These are phyloP conservation scores for Rosa persica DNA, from an alignment of 306 rosid species.

Conservation along the genomic window DNA sequence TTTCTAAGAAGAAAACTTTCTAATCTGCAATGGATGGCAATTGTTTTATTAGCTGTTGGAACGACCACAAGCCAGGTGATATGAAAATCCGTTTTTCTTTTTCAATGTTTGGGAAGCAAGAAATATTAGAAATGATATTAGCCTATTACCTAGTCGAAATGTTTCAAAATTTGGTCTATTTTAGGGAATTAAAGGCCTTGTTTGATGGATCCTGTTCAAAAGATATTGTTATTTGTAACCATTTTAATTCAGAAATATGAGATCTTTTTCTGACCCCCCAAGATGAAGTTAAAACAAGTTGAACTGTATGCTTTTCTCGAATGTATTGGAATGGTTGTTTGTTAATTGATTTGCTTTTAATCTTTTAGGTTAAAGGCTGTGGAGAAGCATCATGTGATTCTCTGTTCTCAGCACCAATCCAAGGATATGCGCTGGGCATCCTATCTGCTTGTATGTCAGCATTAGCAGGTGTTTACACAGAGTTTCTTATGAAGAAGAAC, in stretches of 20 bases:
- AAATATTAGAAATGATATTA: background rate
- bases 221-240: background rate
- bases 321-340: background rate
- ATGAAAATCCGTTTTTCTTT: background rate
- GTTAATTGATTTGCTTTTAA: conserved; percentile 17
- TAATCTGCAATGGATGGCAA: conserved; percentile 86
- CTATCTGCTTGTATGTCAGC: conserved; percentile 97
- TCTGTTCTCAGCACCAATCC: conserved; percentile 83
- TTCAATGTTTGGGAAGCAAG: background rate
- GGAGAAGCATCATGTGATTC: conserved; percentile 87
- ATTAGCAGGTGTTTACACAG: conserved; percentile 91
- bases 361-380: conserved; percentile 76
- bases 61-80: conserved; percentile 96
- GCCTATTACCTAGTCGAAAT: background rate
- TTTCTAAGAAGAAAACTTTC: conserved; percentile 82
- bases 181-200: background rate
- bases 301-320: background rate
- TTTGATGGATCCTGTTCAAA: conserved; percentile 2
- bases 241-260: background rate
- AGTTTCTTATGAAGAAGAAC: conserved; percentile 95
- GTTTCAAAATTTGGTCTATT: background rate
- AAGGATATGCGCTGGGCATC: conserved; percentile 79
- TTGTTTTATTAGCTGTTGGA: conserved; percentile 84
- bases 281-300: background rate
- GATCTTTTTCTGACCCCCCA: background rate